Evolutionary conservation across 108 stramenopile species (phyloP).

Genomic region (Pseudonitzschia pungens): DNA sequence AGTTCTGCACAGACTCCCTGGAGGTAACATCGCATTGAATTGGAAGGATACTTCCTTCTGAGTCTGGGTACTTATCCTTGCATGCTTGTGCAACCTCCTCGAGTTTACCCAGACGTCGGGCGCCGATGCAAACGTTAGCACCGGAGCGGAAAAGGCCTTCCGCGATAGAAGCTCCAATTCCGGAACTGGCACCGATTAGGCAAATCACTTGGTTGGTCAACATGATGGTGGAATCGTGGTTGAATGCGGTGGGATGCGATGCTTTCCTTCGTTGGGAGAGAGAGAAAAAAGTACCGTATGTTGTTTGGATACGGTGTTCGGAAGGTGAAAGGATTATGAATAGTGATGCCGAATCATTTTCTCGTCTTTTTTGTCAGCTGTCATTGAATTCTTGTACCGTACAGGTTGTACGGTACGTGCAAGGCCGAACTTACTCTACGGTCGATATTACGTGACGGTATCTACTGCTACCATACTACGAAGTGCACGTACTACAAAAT

Average conservation of each 20-base stretch:
- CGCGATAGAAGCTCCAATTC: conserved; percentile 75
- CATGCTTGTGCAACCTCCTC: conserved; percentile 32
- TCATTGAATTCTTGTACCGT: too few relatives aligned
- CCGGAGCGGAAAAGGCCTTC: conserved; percentile 49
- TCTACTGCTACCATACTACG: too few relatives aligned
- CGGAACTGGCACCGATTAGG: conserved; percentile 71
- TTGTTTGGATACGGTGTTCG: too few relatives aligned
- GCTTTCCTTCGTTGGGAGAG: neutral
- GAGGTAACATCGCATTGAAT: conserved; percentile 52
- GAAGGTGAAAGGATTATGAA: too few relatives aligned
- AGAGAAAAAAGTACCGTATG: too few relatives aligned
- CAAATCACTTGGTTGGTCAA: conserved; percentile 46
- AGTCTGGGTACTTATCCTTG: conserved; percentile 23
- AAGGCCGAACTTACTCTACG: too few relatives aligned
- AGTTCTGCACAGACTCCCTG: conserved; percentile 31
- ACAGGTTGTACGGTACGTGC: too few relatives aligned
- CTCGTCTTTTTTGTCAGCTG: too few relatives aligned
- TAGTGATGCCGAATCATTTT: too few relatives aligned
- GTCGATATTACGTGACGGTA: too few relatives aligned
- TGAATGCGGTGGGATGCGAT: neutral
- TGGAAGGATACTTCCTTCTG: conserved; percentile 16
- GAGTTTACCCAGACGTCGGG: conserved; percentile 61
- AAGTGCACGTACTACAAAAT: too few relatives aligned
- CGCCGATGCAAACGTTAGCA: conserved; percentile 67
- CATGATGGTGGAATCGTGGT: neutral